These are phyloP conservation scores for Moesziomyces sp. DNA, from an alignment of 1,284 basidiomycete genomes.

Conservation along the genomic window DNA sequence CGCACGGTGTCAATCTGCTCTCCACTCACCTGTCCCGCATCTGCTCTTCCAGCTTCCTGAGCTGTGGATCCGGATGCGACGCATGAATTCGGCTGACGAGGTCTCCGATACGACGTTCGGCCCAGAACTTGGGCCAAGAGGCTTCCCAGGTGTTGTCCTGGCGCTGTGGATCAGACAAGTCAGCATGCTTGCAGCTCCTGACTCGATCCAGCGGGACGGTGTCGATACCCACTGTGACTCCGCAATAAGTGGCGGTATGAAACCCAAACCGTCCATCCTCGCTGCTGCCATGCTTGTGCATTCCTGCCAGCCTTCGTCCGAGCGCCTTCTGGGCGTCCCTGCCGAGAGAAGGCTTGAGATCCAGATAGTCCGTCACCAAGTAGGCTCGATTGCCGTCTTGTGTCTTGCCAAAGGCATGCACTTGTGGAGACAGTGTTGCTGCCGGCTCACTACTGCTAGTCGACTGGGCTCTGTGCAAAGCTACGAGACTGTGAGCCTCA, in stretches of 20 bases:
- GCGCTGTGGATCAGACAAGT: background rate
- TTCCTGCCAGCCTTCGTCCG: constrained; percentile 23
- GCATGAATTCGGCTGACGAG: constrained; percentile 23
- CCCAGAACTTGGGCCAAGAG: constrained; percentile 43
- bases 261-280: constrained; percentile 33
- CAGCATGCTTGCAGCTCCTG: background rate
- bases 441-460: background rate
- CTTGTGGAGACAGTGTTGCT: constrained; percentile 18
- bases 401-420: constrained; percentile 27
- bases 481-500: constrained; percentile 31
- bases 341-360: constrained; percentile 23
- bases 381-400: constrained; percentile 23
- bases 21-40: constrained; percentile 29
- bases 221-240: constrained; percentile 25
- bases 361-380: constrained; percentile 34
- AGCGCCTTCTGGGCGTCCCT: constrained; percentile 16
- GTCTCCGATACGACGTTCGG: constrained; percentile 34
- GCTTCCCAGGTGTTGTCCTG: constrained; percentile 45
- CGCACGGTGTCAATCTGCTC: too few relatives aligned
- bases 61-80: constrained; percentile 20
- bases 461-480: constrained; percentile 15
- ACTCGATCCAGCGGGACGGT: background rate
- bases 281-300: constrained; percentile 28
- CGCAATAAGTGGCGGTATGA: constrained; percentile 32
- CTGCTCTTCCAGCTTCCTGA: constrained; percentile 26